A percentile compares a stretch with the other conserved stretches of the same genome.
phyloP scores from a whole-genome alignment of 345 rosid genomes.

The Hypericum androsaemum region DNA sequence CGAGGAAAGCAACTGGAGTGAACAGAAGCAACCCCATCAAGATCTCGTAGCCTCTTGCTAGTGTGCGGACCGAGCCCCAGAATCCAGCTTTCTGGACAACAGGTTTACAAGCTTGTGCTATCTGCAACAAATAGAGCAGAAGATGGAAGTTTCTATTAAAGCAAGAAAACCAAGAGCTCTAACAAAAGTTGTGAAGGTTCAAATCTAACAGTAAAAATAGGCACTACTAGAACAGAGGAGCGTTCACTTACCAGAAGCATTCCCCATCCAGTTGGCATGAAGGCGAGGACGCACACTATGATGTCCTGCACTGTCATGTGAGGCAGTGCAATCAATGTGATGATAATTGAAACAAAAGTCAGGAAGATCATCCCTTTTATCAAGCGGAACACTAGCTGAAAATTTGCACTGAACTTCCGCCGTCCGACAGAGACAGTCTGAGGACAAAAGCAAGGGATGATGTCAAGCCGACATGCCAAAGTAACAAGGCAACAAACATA shows the following conservation, averaged over 20 bases:
- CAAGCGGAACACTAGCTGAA: slow-evolving; percentile 87
- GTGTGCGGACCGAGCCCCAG: slow-evolving; percentile 83
- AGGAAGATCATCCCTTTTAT: slow-evolving; percentile 94
- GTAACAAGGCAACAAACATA: not conserved
- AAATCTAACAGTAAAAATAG: not conserved
- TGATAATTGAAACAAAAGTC: slow-evolving; percentile 66
- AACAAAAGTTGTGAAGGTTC: no score
- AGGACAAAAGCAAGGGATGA: slow-evolving; percentile 7
- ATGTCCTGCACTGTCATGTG: slow-evolving; percentile 85
- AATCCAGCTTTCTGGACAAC: slow-evolving; percentile 59
- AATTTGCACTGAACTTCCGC: slow-evolving; percentile 84
- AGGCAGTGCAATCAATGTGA: slow-evolving; percentile 66
- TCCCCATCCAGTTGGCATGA: slow-evolving; percentile 99
- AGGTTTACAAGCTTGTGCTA: slow-evolving; percentile 94
- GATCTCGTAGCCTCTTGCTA: slow-evolving; percentile 93
- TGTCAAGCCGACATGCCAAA: not conserved
- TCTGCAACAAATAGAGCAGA: slow-evolving; percentile 24
- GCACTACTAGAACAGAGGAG: not conserved
- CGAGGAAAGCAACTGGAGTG: slow-evolving; percentile 96
- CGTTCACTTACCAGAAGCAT: slow-evolving; percentile 67
- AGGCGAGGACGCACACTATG: slow-evolving; percentile 84
- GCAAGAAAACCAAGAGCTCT: not conserved
- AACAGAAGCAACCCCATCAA: slow-evolving; percentile 87
- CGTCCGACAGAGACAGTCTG: slow-evolving; percentile 96
- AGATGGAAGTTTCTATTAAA: not conserved